Percentiles rank a stretch among this genome's conserved stretches.
phyloP scores from a whole-genome alignment of 768 basidiomycete species.

The Terana coerulea region DNA sequence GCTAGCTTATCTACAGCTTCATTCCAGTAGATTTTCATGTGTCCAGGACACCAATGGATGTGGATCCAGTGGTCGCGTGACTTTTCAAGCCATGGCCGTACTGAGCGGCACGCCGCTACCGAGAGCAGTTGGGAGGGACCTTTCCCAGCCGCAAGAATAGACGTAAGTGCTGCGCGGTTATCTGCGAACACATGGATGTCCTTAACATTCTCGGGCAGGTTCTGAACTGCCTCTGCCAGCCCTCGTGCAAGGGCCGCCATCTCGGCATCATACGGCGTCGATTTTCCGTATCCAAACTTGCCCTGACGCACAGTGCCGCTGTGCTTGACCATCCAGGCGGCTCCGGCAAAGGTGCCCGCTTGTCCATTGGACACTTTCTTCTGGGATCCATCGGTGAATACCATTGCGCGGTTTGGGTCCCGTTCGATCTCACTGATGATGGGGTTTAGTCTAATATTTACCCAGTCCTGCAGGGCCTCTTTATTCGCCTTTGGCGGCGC shows the following conservation, averaged over 20 bases:
- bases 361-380: neutral
- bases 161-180: slow-evolving; percentile 3
- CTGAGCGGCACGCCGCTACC: neutral
- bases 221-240: neutral
- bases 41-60: slow-evolving; percentile 5
- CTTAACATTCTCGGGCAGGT: neutral
- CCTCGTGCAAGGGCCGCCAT: slow-evolving; percentile 9
- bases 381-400: slow-evolving; percentile 7
- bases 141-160: slow-evolving; percentile 2
- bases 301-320: neutral
- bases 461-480: neutral
- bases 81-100: neutral
- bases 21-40: slow-evolving; percentile 5
- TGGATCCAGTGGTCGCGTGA: neutral
- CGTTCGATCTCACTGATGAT: neutral
- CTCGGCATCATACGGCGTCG: slow-evolving; percentile 7
- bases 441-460: neutral
- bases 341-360: neutral
- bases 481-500: neutral
- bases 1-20: neutral
- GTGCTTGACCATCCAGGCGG: slow-evolving; percentile 1
- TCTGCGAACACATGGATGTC: slow-evolving; percentile 10
- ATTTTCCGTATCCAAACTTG: neutral
- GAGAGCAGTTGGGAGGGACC: slow-evolving; percentile 10
- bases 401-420: neutral